Percentiles rank a stretch among this genome's conserved stretches.
Conservation (phyloP, 106 monocot species). For the Triglochin maritima region DNA sequence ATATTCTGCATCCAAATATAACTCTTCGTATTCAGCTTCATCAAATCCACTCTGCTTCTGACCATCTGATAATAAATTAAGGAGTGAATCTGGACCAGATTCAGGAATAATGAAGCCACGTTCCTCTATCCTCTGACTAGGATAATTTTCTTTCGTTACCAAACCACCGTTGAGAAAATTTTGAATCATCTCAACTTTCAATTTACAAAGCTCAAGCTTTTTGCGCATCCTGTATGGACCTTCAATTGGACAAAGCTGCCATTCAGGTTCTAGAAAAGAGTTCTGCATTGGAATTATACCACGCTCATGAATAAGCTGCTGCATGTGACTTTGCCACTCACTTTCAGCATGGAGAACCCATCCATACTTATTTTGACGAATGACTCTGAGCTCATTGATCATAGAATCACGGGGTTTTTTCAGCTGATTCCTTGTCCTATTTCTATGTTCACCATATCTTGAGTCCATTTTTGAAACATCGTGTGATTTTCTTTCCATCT, state of each 20-base stretch:
- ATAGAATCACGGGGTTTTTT: constrained; percentile 78
- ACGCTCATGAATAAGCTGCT: constrained; percentile 87
- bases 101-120: constrained; percentile 23
- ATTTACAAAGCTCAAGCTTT: constrained; percentile 80
- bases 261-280: constrained; percentile 42
- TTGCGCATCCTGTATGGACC: constrained; percentile 94
- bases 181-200: constrained; percentile 51
- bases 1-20: constrained; percentile 33
- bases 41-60: constrained; percentile 30
- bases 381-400: constrained; percentile 83
- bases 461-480: constrained; percentile 61
- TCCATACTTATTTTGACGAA: constrained; percentile 95
- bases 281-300: constrained; percentile 66
- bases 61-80: constrained; percentile 42
- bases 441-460: constrained; percentile 67
- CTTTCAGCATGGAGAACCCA: constrained; percentile 98
- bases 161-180: constrained; percentile 49
- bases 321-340: constrained; percentile 87
- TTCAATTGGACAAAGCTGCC: constrained; percentile 85
- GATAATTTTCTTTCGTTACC: constrained; percentile 24
- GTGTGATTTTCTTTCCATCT: constrained; percentile 65
- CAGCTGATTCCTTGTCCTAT: constrained; percentile 65
- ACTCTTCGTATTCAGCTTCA: constrained; percentile 37
- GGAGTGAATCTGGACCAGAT: constrained; percentile 48
- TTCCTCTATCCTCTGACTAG: constrained; percentile 28